Conservation (phyloP, 345 rosid species). For the Heritiera littoralis region DNA sequence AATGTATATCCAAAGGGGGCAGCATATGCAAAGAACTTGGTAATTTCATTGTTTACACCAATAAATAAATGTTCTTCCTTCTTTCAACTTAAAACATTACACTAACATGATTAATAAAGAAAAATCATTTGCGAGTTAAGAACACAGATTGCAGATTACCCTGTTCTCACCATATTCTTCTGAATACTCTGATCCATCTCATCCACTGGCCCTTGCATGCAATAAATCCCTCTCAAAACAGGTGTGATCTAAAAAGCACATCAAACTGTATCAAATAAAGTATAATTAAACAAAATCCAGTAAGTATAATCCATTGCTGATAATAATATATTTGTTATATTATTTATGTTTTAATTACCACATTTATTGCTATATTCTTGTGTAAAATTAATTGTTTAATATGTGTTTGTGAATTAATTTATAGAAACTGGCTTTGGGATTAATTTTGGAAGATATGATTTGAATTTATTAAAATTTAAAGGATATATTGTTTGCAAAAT, state of each 20-base stretch:
- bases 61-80: background rate
- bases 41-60: background rate
- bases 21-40: slow-evolving; percentile 1
- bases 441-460: too few relatives aligned
- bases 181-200: slow-evolving; percentile 32
- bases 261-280: slow-evolving; percentile 23
- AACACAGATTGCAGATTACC: slow-evolving; percentile 43
- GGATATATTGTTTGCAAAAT: too few relatives aligned
- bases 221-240: slow-evolving; percentile 38
- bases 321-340: too few relatives aligned
- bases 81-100: slow-evolving; percentile 1
- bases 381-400: too few relatives aligned
- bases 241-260: slow-evolving; percentile 46
- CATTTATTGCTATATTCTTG: too few relatives aligned
- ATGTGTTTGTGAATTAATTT: too few relatives aligned
- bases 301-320: background rate
- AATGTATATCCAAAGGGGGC: background rate
- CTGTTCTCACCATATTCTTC: slow-evolving; percentile 56
- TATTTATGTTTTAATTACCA: too few relatives aligned
- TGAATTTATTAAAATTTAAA: too few relatives aligned
- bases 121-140: slow-evolving; percentile 16
- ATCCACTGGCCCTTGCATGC: slow-evolving; percentile 41
- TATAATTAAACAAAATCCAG: slow-evolving; percentile 4
- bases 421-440: too few relatives aligned
- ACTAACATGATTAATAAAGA: background rate